A percentile compares a stretch with the other conserved stretches of the same genome.
Conservation (phyloP, 2,329 filamentous ascomycete species). For the Calonectria leucothoes region DNA sequence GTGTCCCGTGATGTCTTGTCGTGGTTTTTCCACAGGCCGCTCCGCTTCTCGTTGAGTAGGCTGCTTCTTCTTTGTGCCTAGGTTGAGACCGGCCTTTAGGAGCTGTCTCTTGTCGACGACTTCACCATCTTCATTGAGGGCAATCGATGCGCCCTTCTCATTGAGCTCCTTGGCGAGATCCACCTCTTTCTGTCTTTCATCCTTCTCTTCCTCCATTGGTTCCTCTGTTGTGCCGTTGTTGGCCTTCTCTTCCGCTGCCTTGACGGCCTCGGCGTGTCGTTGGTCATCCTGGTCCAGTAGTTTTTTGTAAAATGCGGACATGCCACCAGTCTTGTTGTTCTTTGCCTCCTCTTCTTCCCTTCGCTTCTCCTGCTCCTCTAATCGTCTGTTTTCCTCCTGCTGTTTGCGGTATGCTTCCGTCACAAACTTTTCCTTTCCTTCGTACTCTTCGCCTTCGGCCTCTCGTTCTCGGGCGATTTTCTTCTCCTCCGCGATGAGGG, state of each 20-base stretch:
- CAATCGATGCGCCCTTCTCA: conserved; percentile 69
- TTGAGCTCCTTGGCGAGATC: conserved; percentile 77
- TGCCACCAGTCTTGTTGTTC: conserved; percentile 73
- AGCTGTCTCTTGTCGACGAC: conserved; percentile 88
- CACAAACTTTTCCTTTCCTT: conserved; percentile 87
- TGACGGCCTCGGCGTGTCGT: conserved; percentile 76
- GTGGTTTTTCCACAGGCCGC: conserved; percentile 43
- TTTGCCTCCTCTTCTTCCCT: conserved; percentile 73
- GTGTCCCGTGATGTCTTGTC: conserved; percentile 54
- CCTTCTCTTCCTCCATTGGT: conserved; percentile 56
- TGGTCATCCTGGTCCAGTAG: conserved; percentile 78
- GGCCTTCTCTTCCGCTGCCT: conserved; percentile 70
- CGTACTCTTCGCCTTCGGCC: conserved; percentile 83
- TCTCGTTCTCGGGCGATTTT: conserved; percentile 82
- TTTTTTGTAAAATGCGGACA: conserved; percentile 83
- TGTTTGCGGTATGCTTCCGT: conserved; percentile 86
- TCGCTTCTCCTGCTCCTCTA: conserved; percentile 78
- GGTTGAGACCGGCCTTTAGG: conserved; percentile 79
- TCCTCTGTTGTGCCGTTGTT: conserved; percentile 52
- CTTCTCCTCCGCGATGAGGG: conserved; percentile 83
- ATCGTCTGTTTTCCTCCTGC: conserved; percentile 77
- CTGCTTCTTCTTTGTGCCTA: conserved; percentile 72
- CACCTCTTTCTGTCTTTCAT: conserved; percentile 68
- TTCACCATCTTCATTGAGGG: conserved; percentile 84
- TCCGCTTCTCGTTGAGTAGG: conserved; percentile 39